phyloP scores from a whole-genome alignment of 2,329 filamentous ascomycete genomes.

The Dothidotthia symphoricarpi region DNA sequence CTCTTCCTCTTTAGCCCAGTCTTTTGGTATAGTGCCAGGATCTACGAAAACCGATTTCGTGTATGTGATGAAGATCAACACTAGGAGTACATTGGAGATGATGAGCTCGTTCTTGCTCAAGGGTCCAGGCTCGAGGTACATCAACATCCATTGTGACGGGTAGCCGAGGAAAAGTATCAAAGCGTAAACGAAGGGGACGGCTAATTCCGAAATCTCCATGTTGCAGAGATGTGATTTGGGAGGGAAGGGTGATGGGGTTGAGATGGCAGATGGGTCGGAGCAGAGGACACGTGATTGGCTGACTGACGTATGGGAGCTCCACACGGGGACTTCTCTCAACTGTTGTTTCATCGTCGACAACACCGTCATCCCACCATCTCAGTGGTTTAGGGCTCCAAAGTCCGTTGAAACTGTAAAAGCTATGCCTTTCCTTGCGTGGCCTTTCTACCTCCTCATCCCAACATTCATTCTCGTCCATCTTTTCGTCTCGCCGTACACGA shows the following conservation, averaged over 20 bases:
- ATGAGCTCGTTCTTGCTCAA: constrained; percentile 57
- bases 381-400: background rate
- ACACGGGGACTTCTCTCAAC: constrained; percentile 1
- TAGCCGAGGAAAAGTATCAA: constrained; percentile 70
- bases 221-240: constrained; percentile 3
- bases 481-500: constrained; percentile 78
- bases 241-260: constrained; percentile 1
- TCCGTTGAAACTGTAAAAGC: constrained; percentile 2
- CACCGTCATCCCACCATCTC: constrained; percentile 3
- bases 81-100: constrained; percentile 65
- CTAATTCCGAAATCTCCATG: constrained; percentile 48
- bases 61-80: constrained; percentile 68
- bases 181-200: constrained; percentile 65
- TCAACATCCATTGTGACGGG: constrained; percentile 69
- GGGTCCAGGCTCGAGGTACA: constrained; percentile 57
- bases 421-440: constrained; percentile 27
- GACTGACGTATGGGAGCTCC: constrained; percentile 1
- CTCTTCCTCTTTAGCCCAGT: constrained; percentile 15
- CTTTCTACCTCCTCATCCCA: constrained; percentile 35
- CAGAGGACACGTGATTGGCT: constrained; percentile 27
- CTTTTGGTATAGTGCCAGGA: constrained; percentile 54
- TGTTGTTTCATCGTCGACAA: background rate
- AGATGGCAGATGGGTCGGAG: constrained; percentile 10
- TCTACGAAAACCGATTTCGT: constrained; percentile 61
- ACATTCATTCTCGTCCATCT: constrained; percentile 61